A percentile compares a stretch with the other conserved stretches of the same genome.
These are phyloP conservation scores for Gamsiella multidivaricata DNA, from an alignment of 192 early-diverging fungal species.

Conservation along the genomic window DNA sequence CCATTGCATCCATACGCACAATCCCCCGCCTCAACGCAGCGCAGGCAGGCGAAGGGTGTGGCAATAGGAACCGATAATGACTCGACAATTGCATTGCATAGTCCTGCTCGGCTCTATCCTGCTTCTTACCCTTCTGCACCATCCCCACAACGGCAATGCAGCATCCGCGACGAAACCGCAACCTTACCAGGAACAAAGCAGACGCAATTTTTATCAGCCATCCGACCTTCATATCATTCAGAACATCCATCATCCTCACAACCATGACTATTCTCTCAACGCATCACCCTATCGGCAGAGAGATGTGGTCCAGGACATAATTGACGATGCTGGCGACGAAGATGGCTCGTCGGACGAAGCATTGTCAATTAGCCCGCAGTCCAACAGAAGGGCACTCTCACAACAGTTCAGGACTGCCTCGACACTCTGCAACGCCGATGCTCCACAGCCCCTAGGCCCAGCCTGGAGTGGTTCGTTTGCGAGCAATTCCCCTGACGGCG, in stretches of 20 bases:
- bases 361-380: neutral
- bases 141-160: neutral
- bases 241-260: neutral
- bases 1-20: no score
- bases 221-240: neutral
- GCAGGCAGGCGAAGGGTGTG: no score
- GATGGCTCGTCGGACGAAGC: neutral
- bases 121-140: slow-evolving; percentile 6
- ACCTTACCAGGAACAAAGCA: neutral
- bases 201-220: neutral
- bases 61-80: slow-evolving; percentile 2
- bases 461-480: slow-evolving; percentile 32
- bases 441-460: slow-evolving; percentile 6
- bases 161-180: neutral
- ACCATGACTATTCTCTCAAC: neutral
- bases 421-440: slow-evolving; percentile 13
- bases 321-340: neutral
- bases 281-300: slow-evolving; percentile 4
- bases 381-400: neutral
- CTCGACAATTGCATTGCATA: slow-evolving; percentile 9
- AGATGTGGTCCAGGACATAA: slow-evolving; percentile 19
- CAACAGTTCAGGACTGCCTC: slow-evolving; percentile 8
- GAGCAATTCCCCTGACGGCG: slow-evolving; percentile 37
- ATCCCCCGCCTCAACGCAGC: no score
- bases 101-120: slow-evolving; percentile 5